Percentiles rank a stretch among this genome's conserved stretches.
Conservation (phyloP, 1,139 yeast genomes). For the Candida albicans region DNA sequence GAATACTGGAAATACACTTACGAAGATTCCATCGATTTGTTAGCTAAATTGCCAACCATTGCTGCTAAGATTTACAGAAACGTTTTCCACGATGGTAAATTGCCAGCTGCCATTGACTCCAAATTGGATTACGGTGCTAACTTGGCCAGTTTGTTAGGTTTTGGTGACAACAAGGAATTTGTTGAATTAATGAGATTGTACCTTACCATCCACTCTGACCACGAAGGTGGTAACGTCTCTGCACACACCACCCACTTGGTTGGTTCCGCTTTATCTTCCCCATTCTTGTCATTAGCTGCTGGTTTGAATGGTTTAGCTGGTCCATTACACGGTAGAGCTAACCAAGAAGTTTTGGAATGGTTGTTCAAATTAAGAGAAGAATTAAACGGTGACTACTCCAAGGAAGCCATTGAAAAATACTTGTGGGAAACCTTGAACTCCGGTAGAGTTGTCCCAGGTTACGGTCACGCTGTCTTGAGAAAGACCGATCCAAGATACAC, state of each 20-base stretch:
- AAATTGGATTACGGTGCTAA: slow-evolving; percentile 90
- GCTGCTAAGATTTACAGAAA: slow-evolving; percentile 95
- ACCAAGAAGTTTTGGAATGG: slow-evolving; percentile 97
- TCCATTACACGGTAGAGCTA: slow-evolving; percentile 97
- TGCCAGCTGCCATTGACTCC: slow-evolving; percentile 62
- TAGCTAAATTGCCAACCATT: slow-evolving; percentile 89
- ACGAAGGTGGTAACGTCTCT: slow-evolving; percentile 98
- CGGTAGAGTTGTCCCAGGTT: slow-evolving; percentile 97
- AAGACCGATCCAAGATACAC: slow-evolving; percentile 97
- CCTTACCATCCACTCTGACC: slow-evolving; percentile 94
- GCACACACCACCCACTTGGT: slow-evolving; percentile 97
- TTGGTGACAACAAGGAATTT: slow-evolving; percentile 75
- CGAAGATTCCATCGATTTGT: slow-evolving; percentile 85
- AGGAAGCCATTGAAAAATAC: slow-evolving; percentile 78
- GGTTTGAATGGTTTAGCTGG: slow-evolving; percentile 98
- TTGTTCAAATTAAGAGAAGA: slow-evolving; percentile 77
- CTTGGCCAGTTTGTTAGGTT: slow-evolving; percentile 82
- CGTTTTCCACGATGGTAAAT: slow-evolving; percentile 82
- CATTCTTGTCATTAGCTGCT: slow-evolving; percentile 89
- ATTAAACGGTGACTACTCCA: slow-evolving; percentile 70
- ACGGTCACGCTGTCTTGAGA: slow-evolving; percentile 96
- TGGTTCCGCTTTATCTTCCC: slow-evolving; percentile 93
- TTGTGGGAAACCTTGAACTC: slow-evolving; percentile 89
- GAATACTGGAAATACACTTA: slow-evolving; percentile 92
- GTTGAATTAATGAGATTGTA: slow-evolving; percentile 90